Evolutionary conservation across 805 yeast genomes (phyloP).

Genomic region (Danielozyma ontarioensis): DNA sequence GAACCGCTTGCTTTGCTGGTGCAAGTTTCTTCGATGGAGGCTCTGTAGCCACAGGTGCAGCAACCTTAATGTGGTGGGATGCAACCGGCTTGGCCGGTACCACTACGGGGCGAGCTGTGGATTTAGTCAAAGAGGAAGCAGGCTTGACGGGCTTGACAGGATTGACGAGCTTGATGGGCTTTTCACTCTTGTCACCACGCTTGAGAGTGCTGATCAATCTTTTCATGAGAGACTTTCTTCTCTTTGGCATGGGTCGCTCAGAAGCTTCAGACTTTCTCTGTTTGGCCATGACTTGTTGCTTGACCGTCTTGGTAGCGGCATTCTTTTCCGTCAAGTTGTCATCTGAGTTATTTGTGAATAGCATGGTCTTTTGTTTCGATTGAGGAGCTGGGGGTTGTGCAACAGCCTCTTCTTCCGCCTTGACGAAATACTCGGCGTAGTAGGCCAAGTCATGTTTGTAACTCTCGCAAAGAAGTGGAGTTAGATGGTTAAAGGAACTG

Average conservation of each 20-base stretch:
- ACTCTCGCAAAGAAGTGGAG: slow-evolving; percentile 15
- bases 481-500: slow-evolving; percentile 16
- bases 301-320: not conserved
- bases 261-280: not conserved
- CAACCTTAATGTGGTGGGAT: too few species aligned
- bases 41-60: slow-evolving; percentile 1
- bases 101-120: too few species aligned
- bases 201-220: slow-evolving; percentile 5
- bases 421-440: slow-evolving; percentile 6
- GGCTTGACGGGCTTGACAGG: too few species aligned
- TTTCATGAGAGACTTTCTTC: slow-evolving; percentile 6
- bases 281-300: not conserved
- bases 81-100: too few species aligned
- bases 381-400: slow-evolving; percentile 2
- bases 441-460: slow-evolving; percentile 13
- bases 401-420: too few species aligned
- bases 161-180: too few species aligned
- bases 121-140: slow-evolving; percentile 2
- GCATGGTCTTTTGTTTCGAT: not conserved
- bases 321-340: not conserved
- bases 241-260: not conserved
- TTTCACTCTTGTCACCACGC: not conserved
- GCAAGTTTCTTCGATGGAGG: not conserved
- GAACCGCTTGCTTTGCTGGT: not conserved
- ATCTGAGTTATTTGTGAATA: not conserved